These are phyloP conservation scores for Panaeolus papilionaceus DNA, from an alignment of 768 basidiomycete species.

Conservation along the genomic window DNA sequence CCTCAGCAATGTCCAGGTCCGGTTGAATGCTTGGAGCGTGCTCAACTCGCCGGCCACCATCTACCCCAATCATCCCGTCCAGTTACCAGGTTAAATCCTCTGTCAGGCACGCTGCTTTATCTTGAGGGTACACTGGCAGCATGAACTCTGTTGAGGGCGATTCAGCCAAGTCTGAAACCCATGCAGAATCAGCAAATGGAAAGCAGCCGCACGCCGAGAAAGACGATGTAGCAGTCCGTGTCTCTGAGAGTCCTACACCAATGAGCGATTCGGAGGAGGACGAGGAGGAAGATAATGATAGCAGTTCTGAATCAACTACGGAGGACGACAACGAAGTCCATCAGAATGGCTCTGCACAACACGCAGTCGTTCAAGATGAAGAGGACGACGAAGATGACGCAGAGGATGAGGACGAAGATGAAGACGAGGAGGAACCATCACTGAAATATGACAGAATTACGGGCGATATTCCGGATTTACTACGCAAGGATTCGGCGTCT, in stretches of 20 bases:
- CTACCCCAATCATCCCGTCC: neutral
- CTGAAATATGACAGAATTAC: constrained; percentile 90
- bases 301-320: neutral
- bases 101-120: neutral
- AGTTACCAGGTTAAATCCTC: neutral
- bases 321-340: constrained; percentile 15
- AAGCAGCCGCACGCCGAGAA: neutral
- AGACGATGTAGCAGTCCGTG: constrained; percentile 6
- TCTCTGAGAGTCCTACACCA: constrained; percentile 25
- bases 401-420: constrained; percentile 33
- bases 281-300: constrained; percentile 21
- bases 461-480: constrained; percentile 73
- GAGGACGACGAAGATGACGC: constrained; percentile 34
- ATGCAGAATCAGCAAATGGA: neutral
- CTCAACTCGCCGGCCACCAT: constrained; percentile 10
- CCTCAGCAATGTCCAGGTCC: constrained; percentile 10
- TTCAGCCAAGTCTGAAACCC: constrained; percentile 1
- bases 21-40: neutral
- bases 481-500: constrained; percentile 91
- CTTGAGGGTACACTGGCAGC: neutral
- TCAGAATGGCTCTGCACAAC: neutral
- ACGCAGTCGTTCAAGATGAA: neutral
- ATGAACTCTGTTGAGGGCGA: neutral
- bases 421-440: constrained; percentile 88
- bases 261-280: constrained; percentile 19